Conservation (phyloP, 2,329 filamentous ascomycete genomes). For the Colletotrichum orbiculare region DNA sequence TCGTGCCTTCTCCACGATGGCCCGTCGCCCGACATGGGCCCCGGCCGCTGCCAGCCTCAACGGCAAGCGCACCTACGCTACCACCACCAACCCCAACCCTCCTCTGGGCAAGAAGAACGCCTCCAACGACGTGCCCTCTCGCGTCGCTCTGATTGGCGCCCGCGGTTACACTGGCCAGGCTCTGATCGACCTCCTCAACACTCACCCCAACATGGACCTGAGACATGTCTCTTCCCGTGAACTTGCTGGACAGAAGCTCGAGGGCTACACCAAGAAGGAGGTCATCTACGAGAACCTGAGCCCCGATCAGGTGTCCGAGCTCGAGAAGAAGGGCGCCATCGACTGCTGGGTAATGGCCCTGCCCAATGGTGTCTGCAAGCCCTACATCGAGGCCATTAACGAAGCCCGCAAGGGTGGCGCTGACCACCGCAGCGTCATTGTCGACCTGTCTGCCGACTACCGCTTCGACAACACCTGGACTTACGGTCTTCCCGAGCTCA, state of each 20-base stretch:
- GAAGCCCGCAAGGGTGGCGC: slow-evolving; percentile 66
- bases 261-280: slow-evolving; percentile 91
- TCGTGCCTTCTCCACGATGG: slow-evolving; percentile 74
- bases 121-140: slow-evolving; percentile 77
- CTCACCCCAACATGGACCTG: slow-evolving; percentile 90
- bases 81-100: slow-evolving; percentile 86
- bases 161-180: slow-evolving; percentile 95
- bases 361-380: slow-evolving; percentile 93
- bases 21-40: slow-evolving; percentile 50
- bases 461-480: slow-evolving; percentile 88
- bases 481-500: slow-evolving; percentile 89
- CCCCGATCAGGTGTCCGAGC: slow-evolving; percentile 84
- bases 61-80: slow-evolving; percentile 45
- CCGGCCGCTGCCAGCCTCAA: slow-evolving; percentile 32
- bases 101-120: slow-evolving; percentile 89
- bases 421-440: slow-evolving; percentile 76
- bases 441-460: slow-evolving; percentile 97
- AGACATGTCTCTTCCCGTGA: slow-evolving; percentile 94
- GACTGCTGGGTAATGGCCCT: slow-evolving; percentile 99
- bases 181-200: slow-evolving; percentile 86
- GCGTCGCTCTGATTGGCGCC: slow-evolving; percentile 88
- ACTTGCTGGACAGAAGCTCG: slow-evolving; percentile 84
- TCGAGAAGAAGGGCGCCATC: slow-evolving; percentile 86
- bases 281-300: slow-evolving; percentile 93
- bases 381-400: slow-evolving; percentile 90